These are phyloP conservation scores for Flaveria robusta DNA, from an alignment of 129 eudicot genomes.

Conservation along the genomic window DNA sequence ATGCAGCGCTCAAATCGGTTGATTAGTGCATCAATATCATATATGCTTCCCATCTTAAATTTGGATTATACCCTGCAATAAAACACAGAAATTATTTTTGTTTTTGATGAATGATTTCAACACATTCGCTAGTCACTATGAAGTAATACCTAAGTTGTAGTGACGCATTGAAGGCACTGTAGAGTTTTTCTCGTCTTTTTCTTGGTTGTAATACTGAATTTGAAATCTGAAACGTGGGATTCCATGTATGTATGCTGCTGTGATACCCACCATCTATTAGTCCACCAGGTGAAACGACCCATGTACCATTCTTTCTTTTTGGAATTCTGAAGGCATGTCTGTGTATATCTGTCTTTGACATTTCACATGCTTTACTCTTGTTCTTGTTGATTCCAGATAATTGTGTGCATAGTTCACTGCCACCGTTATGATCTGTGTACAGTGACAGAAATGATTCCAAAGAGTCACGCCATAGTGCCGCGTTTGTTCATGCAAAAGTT, in stretches of 20 bases:
- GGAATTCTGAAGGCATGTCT: constrained; percentile 30
- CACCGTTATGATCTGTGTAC: constrained; percentile 25
- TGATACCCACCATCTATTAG: constrained; percentile 27
- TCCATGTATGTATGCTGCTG: constrained; percentile 40
- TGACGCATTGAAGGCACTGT: constrained; percentile 21
- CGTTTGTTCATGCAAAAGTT: constrained; percentile 11
- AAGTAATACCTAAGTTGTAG: constrained; percentile 35
- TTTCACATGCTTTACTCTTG: constrained; percentile 26
- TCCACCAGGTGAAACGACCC: constrained; percentile 45
- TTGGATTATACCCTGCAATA: constrained; percentile 53
- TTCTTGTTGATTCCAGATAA: constrained; percentile 35
- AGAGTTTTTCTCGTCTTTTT: constrained; percentile 45
- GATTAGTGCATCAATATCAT: constrained; percentile 42
- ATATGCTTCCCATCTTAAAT: constrained; percentile 32
- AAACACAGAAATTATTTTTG: background rate
- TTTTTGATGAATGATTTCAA: background rate
- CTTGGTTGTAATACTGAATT: constrained; percentile 38
- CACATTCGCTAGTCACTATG: background rate
- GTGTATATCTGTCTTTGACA: constrained; percentile 20
- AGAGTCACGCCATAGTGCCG: background rate
- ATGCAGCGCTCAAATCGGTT: constrained; percentile 47
- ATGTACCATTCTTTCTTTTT: constrained; percentile 46
- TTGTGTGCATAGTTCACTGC: constrained; percentile 17
- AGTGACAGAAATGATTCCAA: background rate
- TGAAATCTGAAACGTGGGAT: constrained; percentile 6